These are phyloP conservation scores for Russula foetens DNA, from an alignment of 768 basidiomycete genomes.

Conservation along the genomic window DNA sequence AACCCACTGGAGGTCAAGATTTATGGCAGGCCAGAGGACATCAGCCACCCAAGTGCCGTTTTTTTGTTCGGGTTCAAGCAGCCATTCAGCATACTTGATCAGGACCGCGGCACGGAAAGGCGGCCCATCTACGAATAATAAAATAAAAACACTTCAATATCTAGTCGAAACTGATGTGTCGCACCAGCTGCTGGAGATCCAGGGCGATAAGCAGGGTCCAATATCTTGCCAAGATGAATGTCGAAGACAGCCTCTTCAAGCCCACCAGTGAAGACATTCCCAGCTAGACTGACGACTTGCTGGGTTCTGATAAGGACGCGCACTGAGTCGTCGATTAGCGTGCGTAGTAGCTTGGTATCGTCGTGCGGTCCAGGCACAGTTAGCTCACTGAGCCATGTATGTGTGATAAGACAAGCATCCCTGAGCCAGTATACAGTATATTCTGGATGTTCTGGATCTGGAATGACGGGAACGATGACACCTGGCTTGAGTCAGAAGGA, in stretches of 20 bases:
- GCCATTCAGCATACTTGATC: conserved; percentile 13
- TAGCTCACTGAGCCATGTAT: conserved; percentile 11
- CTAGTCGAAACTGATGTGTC: not conserved
- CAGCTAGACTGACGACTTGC: conserved; percentile 9
- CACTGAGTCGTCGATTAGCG: conserved; percentile 2
- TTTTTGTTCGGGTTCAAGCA: conserved; percentile 3
- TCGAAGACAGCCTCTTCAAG: conserved; percentile 7
- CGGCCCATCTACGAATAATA: not conserved
- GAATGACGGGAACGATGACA: not conserved
- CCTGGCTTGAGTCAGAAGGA: not conserved
- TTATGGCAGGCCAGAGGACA: conserved; percentile 9
- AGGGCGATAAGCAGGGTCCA: not conserved
- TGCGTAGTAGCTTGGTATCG: conserved; percentile 1
- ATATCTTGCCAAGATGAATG: not conserved
- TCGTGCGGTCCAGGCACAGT: not conserved
- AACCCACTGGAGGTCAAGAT: conserved; percentile 14
- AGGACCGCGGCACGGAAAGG: conserved; percentile 5
- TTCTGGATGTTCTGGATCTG: not conserved
- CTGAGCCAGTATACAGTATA: not conserved
- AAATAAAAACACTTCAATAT: not conserved
- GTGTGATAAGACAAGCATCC: conserved; percentile 8
- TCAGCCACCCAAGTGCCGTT: conserved; percentile 4
- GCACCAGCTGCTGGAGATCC: conserved; percentile 10
- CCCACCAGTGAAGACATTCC: conserved; percentile 11
- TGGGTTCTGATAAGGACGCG: conserved; percentile 4